Conservation (phyloP, 1,139 yeast species). For the Candida frijolesensis region DNA sequence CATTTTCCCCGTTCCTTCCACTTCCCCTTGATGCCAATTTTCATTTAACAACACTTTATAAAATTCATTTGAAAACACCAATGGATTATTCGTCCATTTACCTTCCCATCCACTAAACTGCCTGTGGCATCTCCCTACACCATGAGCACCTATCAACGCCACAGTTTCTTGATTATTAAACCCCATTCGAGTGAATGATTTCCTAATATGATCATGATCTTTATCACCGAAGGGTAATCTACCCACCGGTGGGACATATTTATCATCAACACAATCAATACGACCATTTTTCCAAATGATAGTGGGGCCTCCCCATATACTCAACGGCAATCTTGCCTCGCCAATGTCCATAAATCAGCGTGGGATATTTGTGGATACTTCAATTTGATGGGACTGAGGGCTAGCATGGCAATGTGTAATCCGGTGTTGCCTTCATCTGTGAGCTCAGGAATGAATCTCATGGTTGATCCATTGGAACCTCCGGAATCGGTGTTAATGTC, state of each 20-base stretch:
- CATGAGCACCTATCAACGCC: conserved; percentile 65
- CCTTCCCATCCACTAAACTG: conserved; percentile 50
- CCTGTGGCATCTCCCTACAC: conserved; percentile 65
- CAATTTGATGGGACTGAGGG: conserved; percentile 58
- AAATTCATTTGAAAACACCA: conserved; percentile 39
- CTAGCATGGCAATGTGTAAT: conserved; percentile 55
- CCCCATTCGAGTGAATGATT: conserved; percentile 60
- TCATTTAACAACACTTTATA: conserved; percentile 33
- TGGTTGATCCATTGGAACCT: conserved; percentile 71
- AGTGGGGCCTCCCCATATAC: conserved; percentile 58
- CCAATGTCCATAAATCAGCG: conserved; percentile 69
- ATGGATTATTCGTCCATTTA: conserved; percentile 41
- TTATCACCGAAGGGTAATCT: conserved; percentile 60
- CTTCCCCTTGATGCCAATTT: conserved; percentile 32
- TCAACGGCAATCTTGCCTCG: conserved; percentile 62
- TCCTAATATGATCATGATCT: conserved; percentile 55
- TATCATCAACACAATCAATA: conserved; percentile 53
- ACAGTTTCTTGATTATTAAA: conserved; percentile 66
- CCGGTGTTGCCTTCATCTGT: conserved; percentile 61
- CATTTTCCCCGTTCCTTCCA: conserved; percentile 42
- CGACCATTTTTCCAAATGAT: conserved; percentile 65
- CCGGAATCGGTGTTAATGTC: conserved; percentile 57
- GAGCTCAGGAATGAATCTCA: conserved; percentile 55
- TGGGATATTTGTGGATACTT: conserved; percentile 61
- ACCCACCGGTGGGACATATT: conserved; percentile 62